Conservation (phyloP, 2,329 filamentous ascomycete species). For the Davidsoniella virescens region DNA sequence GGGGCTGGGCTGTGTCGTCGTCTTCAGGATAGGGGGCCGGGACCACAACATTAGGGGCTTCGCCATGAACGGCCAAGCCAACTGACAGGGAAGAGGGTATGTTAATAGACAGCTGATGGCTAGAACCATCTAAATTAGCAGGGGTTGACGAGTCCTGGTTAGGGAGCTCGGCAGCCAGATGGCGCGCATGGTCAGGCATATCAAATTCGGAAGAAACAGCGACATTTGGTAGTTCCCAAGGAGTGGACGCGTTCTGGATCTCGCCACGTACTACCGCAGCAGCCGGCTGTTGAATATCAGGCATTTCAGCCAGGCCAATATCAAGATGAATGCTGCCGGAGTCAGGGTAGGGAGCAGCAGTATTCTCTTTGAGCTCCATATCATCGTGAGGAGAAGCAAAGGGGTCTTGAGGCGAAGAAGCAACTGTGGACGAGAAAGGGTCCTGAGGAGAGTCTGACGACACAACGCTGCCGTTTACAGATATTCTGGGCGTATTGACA, state of each 20-base stretch:
- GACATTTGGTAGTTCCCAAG: conserved; percentile 8
- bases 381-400: conserved; percentile 10
- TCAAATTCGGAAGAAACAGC: conserved; percentile 9
- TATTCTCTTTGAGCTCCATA: not conserved
- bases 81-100: not conserved
- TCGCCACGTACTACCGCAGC: conserved; percentile 19
- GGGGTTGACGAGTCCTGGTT: not conserved
- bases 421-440: not conserved
- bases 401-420: conserved; percentile 8
- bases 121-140: not conserved
- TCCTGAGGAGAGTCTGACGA: not conserved
- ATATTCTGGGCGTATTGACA: not conserved
- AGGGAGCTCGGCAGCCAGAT: conserved; percentile 6
- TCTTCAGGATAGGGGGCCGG: conserved; percentile 13
- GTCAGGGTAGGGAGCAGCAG: conserved; percentile 20
- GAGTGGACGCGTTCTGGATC: conserved; percentile 14
- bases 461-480: too few relatives aligned
- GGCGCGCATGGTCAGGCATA: conserved; percentile 9
- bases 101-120: conserved; percentile 7
- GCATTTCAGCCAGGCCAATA: conserved; percentile 17
- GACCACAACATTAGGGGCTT: conserved; percentile 18
- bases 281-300: conserved; percentile 24
- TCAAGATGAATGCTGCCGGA: conserved; percentile 16
- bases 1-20: conserved; percentile 13
- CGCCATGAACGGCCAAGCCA: not conserved